phyloP scores from a whole-genome alignment of 1,284 basidiomycete genomes.

The Schizophyllum commune region DNA sequence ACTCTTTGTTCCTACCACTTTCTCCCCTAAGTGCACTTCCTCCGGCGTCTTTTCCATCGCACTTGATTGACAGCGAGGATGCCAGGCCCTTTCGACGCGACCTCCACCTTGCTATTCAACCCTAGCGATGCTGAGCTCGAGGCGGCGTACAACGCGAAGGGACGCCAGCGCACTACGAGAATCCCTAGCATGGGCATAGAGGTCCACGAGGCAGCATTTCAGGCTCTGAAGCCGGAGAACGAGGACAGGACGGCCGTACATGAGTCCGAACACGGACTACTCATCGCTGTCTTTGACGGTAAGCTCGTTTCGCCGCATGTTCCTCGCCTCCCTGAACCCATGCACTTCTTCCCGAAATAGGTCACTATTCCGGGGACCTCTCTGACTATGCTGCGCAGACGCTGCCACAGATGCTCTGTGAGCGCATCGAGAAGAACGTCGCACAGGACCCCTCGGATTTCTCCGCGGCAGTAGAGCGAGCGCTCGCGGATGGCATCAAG shows the following conservation, averaged over 20 bases:
- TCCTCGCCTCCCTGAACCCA: neutral
- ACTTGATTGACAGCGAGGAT: neutral
- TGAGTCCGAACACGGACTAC: slow-evolving; percentile 8
- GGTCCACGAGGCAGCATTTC: neutral
- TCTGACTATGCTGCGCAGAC: slow-evolving; percentile 4
- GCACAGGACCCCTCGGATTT: neutral
- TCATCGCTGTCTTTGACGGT: slow-evolving; percentile 12
- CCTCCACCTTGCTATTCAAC: neutral
- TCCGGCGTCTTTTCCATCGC: neutral
- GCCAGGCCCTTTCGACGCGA: neutral
- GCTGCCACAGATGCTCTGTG: slow-evolving; percentile 5
- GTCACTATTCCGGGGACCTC: slow-evolving; percentile 5
- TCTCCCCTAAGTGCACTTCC: neutral
- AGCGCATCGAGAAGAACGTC: slow-evolving; percentile 2
- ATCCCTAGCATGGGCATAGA: neutral
- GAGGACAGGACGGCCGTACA: slow-evolving; percentile 8
- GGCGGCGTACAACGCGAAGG: neutral
- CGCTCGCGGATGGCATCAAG: slow-evolving; percentile 2
- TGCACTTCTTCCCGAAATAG: neutral
- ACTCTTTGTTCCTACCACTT: neutral
- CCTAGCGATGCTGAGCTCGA: neutral
- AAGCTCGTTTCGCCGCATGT: neutral
- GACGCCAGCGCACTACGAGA: neutral
- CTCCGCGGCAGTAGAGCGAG: slow-evolving; percentile 1
- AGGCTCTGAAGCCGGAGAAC: neutral